Conservation (phyloP, 2,329 filamentous ascomycete genomes). For the Mycosphaerella sp. region DNA sequence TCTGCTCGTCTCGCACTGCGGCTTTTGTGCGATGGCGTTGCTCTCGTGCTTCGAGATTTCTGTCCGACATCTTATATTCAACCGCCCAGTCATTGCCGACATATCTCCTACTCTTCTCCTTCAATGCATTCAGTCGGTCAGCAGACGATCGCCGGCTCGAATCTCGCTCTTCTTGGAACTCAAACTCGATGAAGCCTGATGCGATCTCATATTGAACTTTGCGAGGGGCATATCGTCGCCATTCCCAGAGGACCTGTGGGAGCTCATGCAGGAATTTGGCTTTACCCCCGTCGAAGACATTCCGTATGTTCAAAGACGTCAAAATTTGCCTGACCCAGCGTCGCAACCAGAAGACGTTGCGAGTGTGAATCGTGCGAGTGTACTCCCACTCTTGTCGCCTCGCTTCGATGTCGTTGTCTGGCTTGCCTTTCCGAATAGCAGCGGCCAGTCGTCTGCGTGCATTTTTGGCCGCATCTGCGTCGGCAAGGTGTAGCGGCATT, state of each 20-base stretch:
- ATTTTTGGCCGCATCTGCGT: neutral
- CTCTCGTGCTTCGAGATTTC: too few species aligned
- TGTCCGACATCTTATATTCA: neutral
- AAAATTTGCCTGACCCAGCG: slow-evolving; percentile 30
- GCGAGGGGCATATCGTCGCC: slow-evolving; percentile 20
- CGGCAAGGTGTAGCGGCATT: neutral
- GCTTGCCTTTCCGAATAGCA: neutral
- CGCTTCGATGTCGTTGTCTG: slow-evolving; percentile 5
- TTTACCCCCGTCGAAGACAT: neutral
- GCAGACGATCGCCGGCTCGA: neutral
- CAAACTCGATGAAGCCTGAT: slow-evolving; percentile 29
- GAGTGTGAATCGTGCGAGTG: slow-evolving; percentile 18
- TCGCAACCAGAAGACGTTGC: slow-evolving; percentile 24
- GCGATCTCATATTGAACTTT: slow-evolving; percentile 27
- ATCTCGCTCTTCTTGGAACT: slow-evolving; percentile 14
- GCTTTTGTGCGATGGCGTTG: neutral
- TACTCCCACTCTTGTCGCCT: slow-evolving; percentile 20
- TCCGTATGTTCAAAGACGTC: slow-evolving; percentile 5
- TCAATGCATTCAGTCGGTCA: neutral
- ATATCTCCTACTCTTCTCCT: slow-evolving; percentile 5
- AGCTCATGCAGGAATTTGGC: slow-evolving; percentile 14
- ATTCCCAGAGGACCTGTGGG: slow-evolving; percentile 27
- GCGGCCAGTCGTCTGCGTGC: neutral
- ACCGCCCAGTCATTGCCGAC: slow-evolving; percentile 10
- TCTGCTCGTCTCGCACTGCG: neutral